These are phyloP conservation scores for Immersiporthe knoxdaviesiana DNA, from an alignment of 2,329 filamentous ascomycete genomes.

Conservation along the genomic window DNA sequence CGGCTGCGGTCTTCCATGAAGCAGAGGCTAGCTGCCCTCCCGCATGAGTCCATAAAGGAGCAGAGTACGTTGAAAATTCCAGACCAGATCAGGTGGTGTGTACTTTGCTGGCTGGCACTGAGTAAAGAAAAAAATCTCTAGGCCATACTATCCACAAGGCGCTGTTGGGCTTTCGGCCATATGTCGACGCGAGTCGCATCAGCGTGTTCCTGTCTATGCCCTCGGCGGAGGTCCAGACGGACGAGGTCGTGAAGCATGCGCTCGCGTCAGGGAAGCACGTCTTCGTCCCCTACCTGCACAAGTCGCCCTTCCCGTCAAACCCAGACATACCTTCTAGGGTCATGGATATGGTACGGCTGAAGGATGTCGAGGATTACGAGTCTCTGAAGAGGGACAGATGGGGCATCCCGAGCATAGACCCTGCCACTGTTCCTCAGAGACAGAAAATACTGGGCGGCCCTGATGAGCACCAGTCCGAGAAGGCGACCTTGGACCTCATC, in stretches of 20 bases:
- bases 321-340: conserved; percentile 62
- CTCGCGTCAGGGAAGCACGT: conserved; percentile 78
- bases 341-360: conserved; percentile 94
- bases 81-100: neutral
- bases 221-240: conserved; percentile 80
- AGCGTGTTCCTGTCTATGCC: conserved; percentile 96
- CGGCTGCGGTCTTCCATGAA: conserved; percentile 75
- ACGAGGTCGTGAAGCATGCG: conserved; percentile 79
- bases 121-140: conserved; percentile 40
- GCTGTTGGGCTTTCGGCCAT: conserved; percentile 71
- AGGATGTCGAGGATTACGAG: conserved; percentile 75
- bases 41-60: conserved; percentile 61
- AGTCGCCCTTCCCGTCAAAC: conserved; percentile 47
- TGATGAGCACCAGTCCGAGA: conserved; percentile 47
- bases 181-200: conserved; percentile 72
- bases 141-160: conserved; percentile 67
- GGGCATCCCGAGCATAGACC: conserved; percentile 88
- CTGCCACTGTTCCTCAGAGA: conserved; percentile 65
- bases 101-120: conserved; percentile 33
- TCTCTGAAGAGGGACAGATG: conserved; percentile 78
- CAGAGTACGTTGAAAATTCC: conserved; percentile 71
- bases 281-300: conserved; percentile 88
- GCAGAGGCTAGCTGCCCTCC: conserved; percentile 62
- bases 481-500: conserved; percentile 74
- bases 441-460: conserved; percentile 73